phyloP scores from a whole-genome alignment of 257 asterid species.

The Solanum stenotomum region DNA sequence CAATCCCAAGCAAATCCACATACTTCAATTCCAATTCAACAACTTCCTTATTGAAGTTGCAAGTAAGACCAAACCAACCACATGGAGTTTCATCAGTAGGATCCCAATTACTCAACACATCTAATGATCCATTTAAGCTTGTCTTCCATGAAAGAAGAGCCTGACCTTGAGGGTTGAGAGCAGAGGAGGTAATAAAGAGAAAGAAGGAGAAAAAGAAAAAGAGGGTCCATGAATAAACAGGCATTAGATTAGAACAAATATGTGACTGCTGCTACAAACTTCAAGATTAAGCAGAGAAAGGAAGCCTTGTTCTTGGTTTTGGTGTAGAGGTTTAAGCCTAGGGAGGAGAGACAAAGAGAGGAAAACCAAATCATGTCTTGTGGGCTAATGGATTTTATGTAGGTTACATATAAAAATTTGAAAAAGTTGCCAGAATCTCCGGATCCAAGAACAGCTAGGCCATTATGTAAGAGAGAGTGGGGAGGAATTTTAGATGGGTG shows the following conservation, averaged over 20 bases:
- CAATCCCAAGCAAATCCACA: constrained; percentile 49
- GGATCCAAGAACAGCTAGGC: constrained; percentile 53
- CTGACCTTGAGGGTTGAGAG: constrained; percentile 44
- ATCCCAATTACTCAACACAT: constrained; percentile 45
- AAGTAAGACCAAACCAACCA: constrained; percentile 37
- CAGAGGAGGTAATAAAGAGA: constrained; percentile 9
- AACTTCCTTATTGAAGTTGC: constrained; percentile 45
- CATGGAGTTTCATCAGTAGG: constrained; percentile 36
- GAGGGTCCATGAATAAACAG: constrained; percentile 18
- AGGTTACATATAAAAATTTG: neutral
- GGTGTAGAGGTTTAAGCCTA: constrained; percentile 27
- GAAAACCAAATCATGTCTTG: constrained; percentile 26
- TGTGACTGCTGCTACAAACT: constrained; percentile 20
- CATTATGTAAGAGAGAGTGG: constrained; percentile 14
- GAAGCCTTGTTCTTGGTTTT: constrained; percentile 5
- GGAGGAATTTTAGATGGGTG: constrained; percentile 21
- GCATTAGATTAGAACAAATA: constrained; percentile 16
- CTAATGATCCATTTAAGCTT: constrained; percentile 40
- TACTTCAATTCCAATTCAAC: constrained; percentile 36
- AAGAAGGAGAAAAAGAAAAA: neutral
- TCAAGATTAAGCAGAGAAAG: constrained; percentile 26
- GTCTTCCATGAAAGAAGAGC: constrained; percentile 54
- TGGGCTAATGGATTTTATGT: constrained; percentile 15
- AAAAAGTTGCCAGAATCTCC: constrained; percentile 35
- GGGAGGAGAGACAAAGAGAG: constrained; percentile 31